phyloP scores from a whole-genome alignment of 176 grass and related monocot species.

The Rhynchospora breviuscula region DNA sequence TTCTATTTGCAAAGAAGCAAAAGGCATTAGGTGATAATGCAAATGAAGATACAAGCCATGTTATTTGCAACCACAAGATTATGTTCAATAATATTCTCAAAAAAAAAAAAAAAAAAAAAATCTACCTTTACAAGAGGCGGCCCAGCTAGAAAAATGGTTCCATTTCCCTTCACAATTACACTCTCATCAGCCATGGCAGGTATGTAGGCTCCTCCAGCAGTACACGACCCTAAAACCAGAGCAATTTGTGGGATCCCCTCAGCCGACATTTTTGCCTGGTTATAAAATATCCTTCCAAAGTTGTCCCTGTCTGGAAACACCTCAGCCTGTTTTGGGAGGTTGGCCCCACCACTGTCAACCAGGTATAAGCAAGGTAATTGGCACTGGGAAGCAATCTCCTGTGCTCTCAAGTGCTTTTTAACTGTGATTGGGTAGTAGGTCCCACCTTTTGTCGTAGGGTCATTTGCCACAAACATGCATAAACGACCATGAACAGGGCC shows the following conservation, averaged over 20 bases:
- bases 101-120: constrained; percentile 16
- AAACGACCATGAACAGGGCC: constrained; percentile 82
- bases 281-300: constrained; percentile 98
- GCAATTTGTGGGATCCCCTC: constrained; percentile 91
- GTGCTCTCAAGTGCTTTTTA: constrained; percentile 88
- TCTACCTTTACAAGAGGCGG: constrained; percentile 98
- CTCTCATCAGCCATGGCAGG: constrained; percentile 99
- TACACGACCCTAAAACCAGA: constrained; percentile 90
- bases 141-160: constrained; percentile 93
- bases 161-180: constrained; percentile 90
- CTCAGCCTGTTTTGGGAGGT: constrained; percentile 90
- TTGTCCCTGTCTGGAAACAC: constrained; percentile 96
- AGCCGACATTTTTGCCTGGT: constrained; percentile 94
- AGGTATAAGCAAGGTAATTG: constrained; percentile 94
- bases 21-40: neutral
- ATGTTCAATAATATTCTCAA: neutral
- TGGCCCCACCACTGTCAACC: constrained; percentile 94
- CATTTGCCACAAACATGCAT: constrained; percentile 95
- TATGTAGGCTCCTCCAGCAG: constrained; percentile 97
- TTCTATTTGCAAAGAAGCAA: neutral
- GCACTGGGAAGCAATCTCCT: constrained; percentile 83
- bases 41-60: neutral
- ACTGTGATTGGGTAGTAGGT: constrained; percentile 96
- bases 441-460: constrained; percentile 90
- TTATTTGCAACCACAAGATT: neutral